Base-by-base conservation (phyloP, 1,139 yeast species). In the Yamadazyma diospyri region DNA sequence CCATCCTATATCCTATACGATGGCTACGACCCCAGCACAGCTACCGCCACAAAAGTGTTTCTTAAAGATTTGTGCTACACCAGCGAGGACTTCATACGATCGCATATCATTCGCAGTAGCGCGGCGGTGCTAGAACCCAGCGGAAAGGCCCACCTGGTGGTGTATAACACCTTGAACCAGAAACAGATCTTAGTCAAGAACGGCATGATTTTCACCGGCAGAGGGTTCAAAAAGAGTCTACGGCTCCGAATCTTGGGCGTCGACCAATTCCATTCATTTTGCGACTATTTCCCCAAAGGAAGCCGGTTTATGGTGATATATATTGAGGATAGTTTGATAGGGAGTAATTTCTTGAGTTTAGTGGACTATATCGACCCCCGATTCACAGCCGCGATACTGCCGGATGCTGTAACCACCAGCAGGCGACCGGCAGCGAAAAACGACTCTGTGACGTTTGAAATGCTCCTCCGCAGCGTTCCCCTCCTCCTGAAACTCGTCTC, bases 81-180 rank as follows among this genome's bases (percentile, higher is more conserved):
- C 36, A 70, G 65, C 33, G 80, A 77, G 30, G 89, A 82, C 18
- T 87, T 85, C 50, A 60, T 86, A 6, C 72, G 73, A 33, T 76
- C 88, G 1, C 96, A 87, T 55, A 72, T 87, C 16, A 55, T 85
- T 18, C 60, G 69, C 35, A 57, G 64, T 5, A 43, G 55, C 13
- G 48, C 60, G 1, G 56, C 68, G 6, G 47, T 69, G 1, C 51
- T 70, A 14, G 54, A 66, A 8, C 59, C 64, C 37, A 48, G 64
- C 25, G 64, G 65, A 30, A 53, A 77, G 2, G 64, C 50, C 16
- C 63, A 58, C 31, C 72, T 65, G 69, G 57, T 57, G 5, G 57
- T 74, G 19, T 80, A 72, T 48, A 62, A 63, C 33, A 81, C 94
- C 0, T 46, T 80, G 31, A 82, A 74, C 48, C 78, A 77, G 18